Base-by-base conservation (phyloP, 352 stramenopile species). In the Globisporangium solare region DNA sequence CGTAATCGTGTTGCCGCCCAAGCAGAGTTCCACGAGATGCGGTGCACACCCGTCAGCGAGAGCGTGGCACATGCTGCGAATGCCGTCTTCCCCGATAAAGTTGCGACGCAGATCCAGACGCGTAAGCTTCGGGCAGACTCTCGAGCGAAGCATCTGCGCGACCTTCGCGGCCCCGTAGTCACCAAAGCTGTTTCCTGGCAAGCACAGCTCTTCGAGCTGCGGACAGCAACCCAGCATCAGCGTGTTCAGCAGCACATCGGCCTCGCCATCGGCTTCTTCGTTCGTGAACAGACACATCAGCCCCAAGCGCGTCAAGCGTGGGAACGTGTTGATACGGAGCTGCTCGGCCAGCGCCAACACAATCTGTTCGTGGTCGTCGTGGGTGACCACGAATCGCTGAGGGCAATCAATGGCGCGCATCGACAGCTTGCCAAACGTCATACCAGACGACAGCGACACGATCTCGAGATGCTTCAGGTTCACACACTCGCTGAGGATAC, bases 341-440 rank as follows among this genome's bases (percentile, higher is more conserved):
- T 89, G 79, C 61, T 83, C 62, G 20, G 78, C 68, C n/a, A 94
- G 64, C 27, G 76, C 71, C 50, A 88, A 39, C 42, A 94, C 81
- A 62, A 94, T 94, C 69, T 91, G 70, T 61, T 94, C 84, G 63
- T 94, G 84, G 62, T 94, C 84, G 56, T 92, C 81, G 67, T 94
- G 84, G 11, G 84, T 94, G 47, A 94, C 84, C 1, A 92, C 84
- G 35, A 94, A 94, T 40, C 84, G 81, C 67, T 94, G 84, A 51
- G 84, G 82, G 35, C 84, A 94, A 61, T 94, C 83, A 18, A 74
- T 85, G 10, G 84, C 84, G 53, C 79, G 82, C 84, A 94, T 94
- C 56, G 84, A 94, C 2, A 88, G 63, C 61, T 90, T 88, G 22
- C 84, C 81, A 51, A 94, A 94, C 8, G 70, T 84, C 65, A 94